Evolutionary conservation across 1,284 basidiomycete genomes (phyloP).

Genomic region (Papiliotrema fonsecae): DNA sequence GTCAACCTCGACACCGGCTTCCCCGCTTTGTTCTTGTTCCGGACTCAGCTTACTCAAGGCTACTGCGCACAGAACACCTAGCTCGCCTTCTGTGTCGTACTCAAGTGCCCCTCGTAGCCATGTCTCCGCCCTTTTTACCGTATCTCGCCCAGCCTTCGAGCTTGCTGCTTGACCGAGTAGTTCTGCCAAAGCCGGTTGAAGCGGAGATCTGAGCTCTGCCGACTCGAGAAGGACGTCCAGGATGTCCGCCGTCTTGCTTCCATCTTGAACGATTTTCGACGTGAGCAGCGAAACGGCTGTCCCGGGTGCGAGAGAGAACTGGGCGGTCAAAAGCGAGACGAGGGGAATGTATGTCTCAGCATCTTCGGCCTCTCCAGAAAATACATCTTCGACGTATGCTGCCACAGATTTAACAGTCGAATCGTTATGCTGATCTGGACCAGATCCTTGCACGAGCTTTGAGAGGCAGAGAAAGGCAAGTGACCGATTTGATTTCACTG

Average conservation of each 20-base stretch:
- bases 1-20: conserved; percentile 50
- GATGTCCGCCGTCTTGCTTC: conserved; percentile 10
- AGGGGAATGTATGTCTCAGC: conserved; percentile 15
- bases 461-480: conserved; percentile 26
- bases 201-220: conserved; percentile 34
- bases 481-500: conserved; percentile 14
- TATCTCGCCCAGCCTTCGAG: conserved; percentile 63
- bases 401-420: conserved; percentile 1
- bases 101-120: conserved; percentile 47
- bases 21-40: conserved; percentile 33
- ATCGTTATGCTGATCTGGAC: not conserved
- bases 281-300: conserved; percentile 22
- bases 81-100: conserved; percentile 29
- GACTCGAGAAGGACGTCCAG: conserved; percentile 37
- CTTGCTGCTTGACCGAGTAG: conserved; percentile 67
- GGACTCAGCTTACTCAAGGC: conserved; percentile 71
- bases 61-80: conserved; percentile 63
- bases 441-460: conserved; percentile 5
- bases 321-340: conserved; percentile 22
- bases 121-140: conserved; percentile 53
- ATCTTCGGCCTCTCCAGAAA: conserved; percentile 7
- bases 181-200: conserved; percentile 56
- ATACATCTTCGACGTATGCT: conserved; percentile 10
- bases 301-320: conserved; percentile 26
- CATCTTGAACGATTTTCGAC: conserved; percentile 7